These are phyloP conservation scores for Leccinum uliginosum DNA, from an alignment of 768 basidiomycete genomes.

Conservation along the genomic window DNA sequence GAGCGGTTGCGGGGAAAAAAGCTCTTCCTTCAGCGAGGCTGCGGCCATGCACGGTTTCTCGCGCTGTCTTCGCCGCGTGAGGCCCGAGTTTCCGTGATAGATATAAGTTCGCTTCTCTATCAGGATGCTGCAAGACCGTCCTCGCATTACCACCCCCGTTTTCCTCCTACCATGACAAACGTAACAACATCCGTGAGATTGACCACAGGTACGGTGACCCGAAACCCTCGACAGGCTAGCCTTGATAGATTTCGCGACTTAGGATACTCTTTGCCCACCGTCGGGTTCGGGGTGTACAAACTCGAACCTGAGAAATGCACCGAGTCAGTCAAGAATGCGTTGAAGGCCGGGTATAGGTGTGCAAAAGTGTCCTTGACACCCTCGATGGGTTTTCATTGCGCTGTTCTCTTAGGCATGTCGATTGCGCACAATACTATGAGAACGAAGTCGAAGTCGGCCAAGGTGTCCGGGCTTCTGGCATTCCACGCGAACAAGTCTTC, in stretches of 20 bases:
- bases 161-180: conserved; percentile 5
- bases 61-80: not conserved
- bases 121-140: not conserved
- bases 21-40: not conserved
- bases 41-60: not conserved
- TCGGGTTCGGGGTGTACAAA: conserved; percentile 26
- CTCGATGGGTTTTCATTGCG: not conserved
- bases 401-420: conserved; percentile 20
- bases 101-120: conserved; percentile 3
- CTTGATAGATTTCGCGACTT: not conserved
- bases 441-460: conserved; percentile 27
- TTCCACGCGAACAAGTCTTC: conserved; percentile 28
- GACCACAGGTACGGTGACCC: conserved; percentile 6
- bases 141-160: not conserved
- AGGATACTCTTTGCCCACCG: conserved; percentile 24
- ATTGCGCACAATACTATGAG: conserved; percentile 21
- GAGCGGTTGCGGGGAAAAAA: not conserved
- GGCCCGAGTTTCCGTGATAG: not conserved
- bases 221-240: not conserved
- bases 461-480: conserved; percentile 19
- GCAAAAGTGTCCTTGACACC: not conserved
- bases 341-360: conserved; percentile 27
- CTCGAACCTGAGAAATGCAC: conserved; percentile 8
- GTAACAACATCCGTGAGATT: conserved; percentile 7
- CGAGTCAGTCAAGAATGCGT: conserved; percentile 16